Base-by-base conservation (phyloP, 1,284 basidiomycete species). In the Trametes pubescens region DNA sequence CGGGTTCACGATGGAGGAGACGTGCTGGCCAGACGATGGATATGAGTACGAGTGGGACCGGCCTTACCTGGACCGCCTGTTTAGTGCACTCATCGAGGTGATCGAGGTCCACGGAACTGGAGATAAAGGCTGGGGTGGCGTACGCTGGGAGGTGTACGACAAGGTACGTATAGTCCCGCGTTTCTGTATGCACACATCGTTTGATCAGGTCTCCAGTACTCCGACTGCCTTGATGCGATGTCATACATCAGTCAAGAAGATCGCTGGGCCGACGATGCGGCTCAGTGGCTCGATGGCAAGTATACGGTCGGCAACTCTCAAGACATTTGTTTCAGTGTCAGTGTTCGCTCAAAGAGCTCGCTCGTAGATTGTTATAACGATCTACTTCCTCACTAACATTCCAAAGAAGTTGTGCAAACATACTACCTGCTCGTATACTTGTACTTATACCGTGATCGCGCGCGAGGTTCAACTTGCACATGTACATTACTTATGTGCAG, bases 21-120 rank as follows among this genome's bases (percentile, higher is more conserved):
- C n/a, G 35, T 34, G 26, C 29, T 11, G 29, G 7, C 6, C 29
- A n/a, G 21, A 21, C 2, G 34, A 52, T 3, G 51, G 37, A 11
- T 21, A 37, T 24, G 37, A 32, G 7, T 61, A 61, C 46, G 51
- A 49, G 22, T 61, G 59, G 59, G 14, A 16, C 18, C 7, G 16
- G 29, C n/a, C 6, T 6, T 52, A 52, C 29, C 51, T 52, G 34
- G 34, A 52, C n/a, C 34, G 34, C n/a, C 22, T 52, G 8, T 52
- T 52, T 18, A 14, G 34, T 10, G 51, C 51, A 7, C 52, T 54
- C 4, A 18, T 40, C 14, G 24, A 43, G 16, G 26, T 43, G 24
- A 54, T 43, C 21, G 22, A 43, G 6, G 37, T 22, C 2, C 52
- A 43, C 37, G 38, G 38, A 4, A 18, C 21, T 10, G 37, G 52